A percentile compares a stretch with the other conserved stretches of the same genome.
These are phyloP conservation scores for Fraxinus americana DNA, from an alignment of 257 asterid species.

Conservation along the genomic window DNA sequence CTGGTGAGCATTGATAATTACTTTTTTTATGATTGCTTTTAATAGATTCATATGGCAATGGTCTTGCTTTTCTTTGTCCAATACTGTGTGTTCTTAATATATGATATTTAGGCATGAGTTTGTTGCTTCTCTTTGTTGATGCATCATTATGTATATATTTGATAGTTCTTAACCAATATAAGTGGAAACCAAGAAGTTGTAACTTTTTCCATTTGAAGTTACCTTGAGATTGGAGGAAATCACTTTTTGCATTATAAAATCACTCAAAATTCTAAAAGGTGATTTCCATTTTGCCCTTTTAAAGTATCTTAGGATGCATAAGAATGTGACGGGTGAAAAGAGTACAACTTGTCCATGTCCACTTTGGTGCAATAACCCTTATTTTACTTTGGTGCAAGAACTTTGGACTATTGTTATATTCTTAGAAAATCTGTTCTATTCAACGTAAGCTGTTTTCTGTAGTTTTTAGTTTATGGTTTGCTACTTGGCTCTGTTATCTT, in stretches of 20 bases:
- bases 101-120: background rate
- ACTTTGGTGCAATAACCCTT: background rate
- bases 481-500: background rate
- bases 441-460: background rate
- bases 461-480: background rate
- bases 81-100: background rate
- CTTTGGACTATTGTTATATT: background rate
- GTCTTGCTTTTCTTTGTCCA: background rate
- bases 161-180: background rate
- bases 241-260: too few relatives aligned
- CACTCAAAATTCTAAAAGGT: too few relatives aligned
- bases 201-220: background rate
- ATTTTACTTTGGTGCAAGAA: background rate
- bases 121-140: background rate
- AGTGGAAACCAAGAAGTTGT: background rate
- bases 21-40: constrained; percentile 15
- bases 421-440: background rate
- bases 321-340: background rate
- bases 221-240: background rate
- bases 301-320: constrained; percentile 1
- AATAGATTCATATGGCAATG: constrained; percentile 4
- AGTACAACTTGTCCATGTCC: background rate
- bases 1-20: constrained; percentile 55
- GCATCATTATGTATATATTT: background rate
- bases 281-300: background rate